phyloP scores from a whole-genome alignment of 805 yeast species.

The Trichomonascus vanleenenianus region DNA sequence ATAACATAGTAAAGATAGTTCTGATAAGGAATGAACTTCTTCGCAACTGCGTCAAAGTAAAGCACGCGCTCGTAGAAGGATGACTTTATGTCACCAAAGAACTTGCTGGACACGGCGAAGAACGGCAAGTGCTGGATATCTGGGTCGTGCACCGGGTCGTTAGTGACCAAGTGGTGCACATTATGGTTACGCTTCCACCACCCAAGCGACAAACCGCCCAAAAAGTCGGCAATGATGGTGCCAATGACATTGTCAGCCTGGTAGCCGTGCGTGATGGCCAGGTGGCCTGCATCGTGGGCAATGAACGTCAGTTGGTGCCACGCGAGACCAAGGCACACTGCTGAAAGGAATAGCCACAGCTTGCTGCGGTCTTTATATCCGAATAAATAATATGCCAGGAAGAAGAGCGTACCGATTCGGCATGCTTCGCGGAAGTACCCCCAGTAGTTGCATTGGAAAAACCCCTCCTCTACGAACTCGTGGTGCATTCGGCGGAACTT shows the following conservation, averaged over 20 bases:
- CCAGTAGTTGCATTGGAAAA: constrained; percentile 67
- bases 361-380: constrained; percentile 5
- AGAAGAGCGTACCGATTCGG: constrained; percentile 49
- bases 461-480: constrained; percentile 46
- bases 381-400: constrained; percentile 43
- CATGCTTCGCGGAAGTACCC: constrained; percentile 61
- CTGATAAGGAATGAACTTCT: constrained; percentile 53
- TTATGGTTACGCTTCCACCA: constrained; percentile 96
- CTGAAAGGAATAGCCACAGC: constrained; percentile 44
- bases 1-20: constrained; percentile 69
- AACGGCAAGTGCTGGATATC: constrained; percentile 91
- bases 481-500: constrained; percentile 58
- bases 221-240: constrained; percentile 61
- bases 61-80: constrained; percentile 68
- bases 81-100: constrained; percentile 64
- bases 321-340: constrained; percentile 57
- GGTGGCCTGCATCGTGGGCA: constrained; percentile 88
- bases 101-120: constrained; percentile 71
- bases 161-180: constrained; percentile 87
- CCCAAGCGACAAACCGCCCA: constrained; percentile 84
- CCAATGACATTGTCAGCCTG: constrained; percentile 70
- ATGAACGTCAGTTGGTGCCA: constrained; percentile 90
- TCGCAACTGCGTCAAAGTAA: constrained; percentile 61
- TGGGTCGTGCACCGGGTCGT: constrained; percentile 90
- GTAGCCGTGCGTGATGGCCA: constrained; percentile 73